Evolutionary conservation across 2,329 filamentous ascomycete species (phyloP).

Genomic region (Venturia asperata): DNA sequence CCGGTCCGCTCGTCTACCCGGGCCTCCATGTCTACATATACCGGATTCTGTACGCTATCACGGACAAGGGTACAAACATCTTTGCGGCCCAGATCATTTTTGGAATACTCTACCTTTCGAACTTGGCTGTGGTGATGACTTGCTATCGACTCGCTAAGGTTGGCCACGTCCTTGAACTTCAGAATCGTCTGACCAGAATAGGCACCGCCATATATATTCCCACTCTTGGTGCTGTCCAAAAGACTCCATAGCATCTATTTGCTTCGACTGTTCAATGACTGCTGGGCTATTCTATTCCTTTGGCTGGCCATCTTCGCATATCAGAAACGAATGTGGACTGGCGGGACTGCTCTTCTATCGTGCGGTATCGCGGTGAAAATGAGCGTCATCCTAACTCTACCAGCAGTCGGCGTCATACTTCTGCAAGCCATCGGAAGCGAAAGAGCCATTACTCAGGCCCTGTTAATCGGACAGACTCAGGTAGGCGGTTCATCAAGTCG

Average conservation of each 20-base stretch:
- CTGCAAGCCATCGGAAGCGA: conserved; percentile 64
- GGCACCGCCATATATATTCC: conserved; percentile 81
- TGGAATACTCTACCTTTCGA: conserved; percentile 67
- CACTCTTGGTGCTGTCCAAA: conserved; percentile 81
- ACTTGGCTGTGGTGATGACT: conserved; percentile 67
- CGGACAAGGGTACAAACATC: conserved; percentile 68
- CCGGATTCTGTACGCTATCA: conserved; percentile 68
- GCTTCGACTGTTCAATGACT: conserved; percentile 91
- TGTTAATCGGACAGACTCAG: conserved; percentile 72
- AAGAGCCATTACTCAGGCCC: conserved; percentile 59
- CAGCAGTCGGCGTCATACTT: conserved; percentile 69
- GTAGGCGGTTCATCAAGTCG: conserved; percentile 41
- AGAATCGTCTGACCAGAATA: conserved; percentile 29
- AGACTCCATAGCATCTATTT: conserved; percentile 90
- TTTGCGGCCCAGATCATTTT: conserved; percentile 78
- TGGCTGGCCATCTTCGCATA: conserved; percentile 75
- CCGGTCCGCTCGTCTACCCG: conserved; percentile 91
- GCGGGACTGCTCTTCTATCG: conserved; percentile 66
- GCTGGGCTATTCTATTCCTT: conserved; percentile 75
- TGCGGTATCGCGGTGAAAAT: conserved; percentile 90
- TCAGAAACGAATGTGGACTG: conserved; percentile 66
- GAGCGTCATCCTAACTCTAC: conserved; percentile 75
- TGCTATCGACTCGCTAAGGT: conserved; percentile 74
- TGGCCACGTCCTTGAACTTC: conserved; percentile 22
- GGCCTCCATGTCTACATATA: conserved; percentile 92